These are phyloP conservation scores for Cladosporium sp. DNA, from an alignment of 2,329 filamentous ascomycete species.

Conservation along the genomic window DNA sequence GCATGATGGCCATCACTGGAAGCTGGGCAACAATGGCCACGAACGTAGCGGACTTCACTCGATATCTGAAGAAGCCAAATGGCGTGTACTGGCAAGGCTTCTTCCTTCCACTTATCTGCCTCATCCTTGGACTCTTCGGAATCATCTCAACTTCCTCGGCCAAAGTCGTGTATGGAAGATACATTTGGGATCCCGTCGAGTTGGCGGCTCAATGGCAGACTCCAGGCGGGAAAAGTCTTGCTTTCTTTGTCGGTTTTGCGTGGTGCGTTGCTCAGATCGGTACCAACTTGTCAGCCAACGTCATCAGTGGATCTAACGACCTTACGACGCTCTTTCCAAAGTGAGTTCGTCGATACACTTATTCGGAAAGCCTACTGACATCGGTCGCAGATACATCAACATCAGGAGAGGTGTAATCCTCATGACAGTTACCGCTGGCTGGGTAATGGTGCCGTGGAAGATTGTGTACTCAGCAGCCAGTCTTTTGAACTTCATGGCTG, in stretches of 20 bases:
- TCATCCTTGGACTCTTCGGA: conserved; percentile 69
- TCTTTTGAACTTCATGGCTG: conserved; percentile 51
- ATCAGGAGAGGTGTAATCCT: conserved; percentile 57
- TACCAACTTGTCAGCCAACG: conserved; percentile 46
- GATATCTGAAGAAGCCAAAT: conserved; percentile 61
- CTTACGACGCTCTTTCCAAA: conserved; percentile 44
- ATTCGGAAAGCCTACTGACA: not conserved
- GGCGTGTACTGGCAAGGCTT: conserved; percentile 82
- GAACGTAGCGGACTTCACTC: conserved; percentile 49
- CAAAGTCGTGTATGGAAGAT: conserved; percentile 46
- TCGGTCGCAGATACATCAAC: conserved; percentile 39
- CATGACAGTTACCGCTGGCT: conserved; percentile 40
- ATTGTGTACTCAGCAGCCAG: conserved; percentile 42
- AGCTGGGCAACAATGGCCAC: conserved; percentile 46
- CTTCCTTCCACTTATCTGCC: conserved; percentile 50
- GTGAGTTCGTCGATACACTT: not conserved
- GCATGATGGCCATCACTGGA: conserved; percentile 45
- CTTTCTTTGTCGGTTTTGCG: conserved; percentile 49
- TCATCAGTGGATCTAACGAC: conserved; percentile 45
- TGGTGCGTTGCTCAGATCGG: conserved; percentile 51
- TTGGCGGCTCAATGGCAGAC: conserved; percentile 48
- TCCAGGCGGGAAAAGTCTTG: conserved; percentile 49
- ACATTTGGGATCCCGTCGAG: conserved; percentile 49
- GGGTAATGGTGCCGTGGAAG: conserved; percentile 45
- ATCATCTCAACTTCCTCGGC: conserved; percentile 55